Percentiles rank a stretch among this genome's conserved stretches.
These are phyloP conservation scores for Carnegiea gigantea DNA, from an alignment of 179 eudicot species.

Conservation along the genomic window DNA sequence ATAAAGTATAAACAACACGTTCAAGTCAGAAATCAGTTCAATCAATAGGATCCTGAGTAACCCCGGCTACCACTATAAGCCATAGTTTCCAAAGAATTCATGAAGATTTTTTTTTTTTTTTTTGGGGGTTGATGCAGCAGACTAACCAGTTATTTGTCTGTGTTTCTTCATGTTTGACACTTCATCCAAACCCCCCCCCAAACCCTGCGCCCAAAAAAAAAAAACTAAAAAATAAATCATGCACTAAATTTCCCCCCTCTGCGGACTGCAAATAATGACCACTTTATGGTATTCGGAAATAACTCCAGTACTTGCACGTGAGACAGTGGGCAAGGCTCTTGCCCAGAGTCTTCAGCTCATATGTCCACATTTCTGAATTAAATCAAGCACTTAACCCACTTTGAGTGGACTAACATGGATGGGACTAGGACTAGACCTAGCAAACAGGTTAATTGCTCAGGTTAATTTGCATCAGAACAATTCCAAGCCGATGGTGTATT, in stretches of 20 bases:
- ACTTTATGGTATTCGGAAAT: too few relatives aligned
- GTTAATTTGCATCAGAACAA: background rate
- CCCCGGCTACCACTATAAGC: too few relatives aligned
- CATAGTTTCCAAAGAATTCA: too few relatives aligned
- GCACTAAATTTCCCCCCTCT: too few relatives aligned
- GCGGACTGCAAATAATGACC: too few relatives aligned
- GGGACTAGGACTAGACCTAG: background rate
- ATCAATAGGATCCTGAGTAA: background rate
- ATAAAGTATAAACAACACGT: background rate
- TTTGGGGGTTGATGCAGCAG: too few relatives aligned
- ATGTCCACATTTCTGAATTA: background rate
- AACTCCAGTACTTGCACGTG: too few relatives aligned
- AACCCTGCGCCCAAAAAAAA: background rate
- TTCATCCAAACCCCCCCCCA: background rate
- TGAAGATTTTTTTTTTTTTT: too few relatives aligned
- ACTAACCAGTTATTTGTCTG: background rate
- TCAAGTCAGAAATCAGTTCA: background rate
- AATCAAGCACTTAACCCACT: background rate
- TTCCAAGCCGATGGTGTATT: background rate
- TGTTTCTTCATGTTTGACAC: background rate
- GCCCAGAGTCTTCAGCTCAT: background rate
- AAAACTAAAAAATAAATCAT: too few relatives aligned
- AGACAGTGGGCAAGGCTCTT: background rate
- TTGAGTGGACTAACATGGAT: background rate
- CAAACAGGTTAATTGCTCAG: background rate